phyloP scores from a whole-genome alignment of 169 alveolate genomes.

The Amoebophrya sp. region DNA sequence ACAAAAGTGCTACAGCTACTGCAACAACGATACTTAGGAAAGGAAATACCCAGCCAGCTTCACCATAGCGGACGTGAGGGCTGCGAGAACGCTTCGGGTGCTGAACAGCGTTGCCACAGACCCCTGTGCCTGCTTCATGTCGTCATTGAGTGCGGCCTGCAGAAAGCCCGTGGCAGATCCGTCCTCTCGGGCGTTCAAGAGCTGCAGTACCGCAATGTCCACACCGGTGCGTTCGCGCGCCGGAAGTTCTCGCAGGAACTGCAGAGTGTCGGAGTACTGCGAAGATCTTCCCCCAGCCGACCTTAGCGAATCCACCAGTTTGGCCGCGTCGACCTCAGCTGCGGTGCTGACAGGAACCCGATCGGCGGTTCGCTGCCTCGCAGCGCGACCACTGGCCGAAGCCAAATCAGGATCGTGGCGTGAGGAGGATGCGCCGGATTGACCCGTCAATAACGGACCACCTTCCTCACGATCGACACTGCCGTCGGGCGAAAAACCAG shows the following conservation, averaged over 20 bases:
- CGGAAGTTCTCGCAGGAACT: not conserved
- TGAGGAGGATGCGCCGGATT: not conserved
- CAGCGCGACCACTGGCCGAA: not conserved
- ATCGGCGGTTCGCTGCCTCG: not conserved
- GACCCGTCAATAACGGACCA: not conserved
- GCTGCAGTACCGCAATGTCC: not conserved
- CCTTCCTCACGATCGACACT: not conserved
- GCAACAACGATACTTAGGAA: too few species aligned
- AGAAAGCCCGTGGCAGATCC: not conserved
- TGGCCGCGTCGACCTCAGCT: not conserved
- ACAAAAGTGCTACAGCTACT: too few species aligned
- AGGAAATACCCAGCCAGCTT: not conserved
- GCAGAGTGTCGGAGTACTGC: not conserved
- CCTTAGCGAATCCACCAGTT: not conserved
- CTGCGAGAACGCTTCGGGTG: not conserved
- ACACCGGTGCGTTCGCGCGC: not conserved
- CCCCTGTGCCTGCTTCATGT: not conserved
- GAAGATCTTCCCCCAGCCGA: not conserved
- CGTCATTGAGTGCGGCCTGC: not conserved
- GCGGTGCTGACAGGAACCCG: not conserved
- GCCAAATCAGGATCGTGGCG: not conserved
- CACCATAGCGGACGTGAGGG: not conserved
- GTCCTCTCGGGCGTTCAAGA: not conserved
- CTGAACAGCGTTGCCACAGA: not conserved
- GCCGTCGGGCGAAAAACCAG: not conserved